Base-by-base conservation (phyloP, 768 basidiomycete species). In the Astraeus odoratus region DNA sequence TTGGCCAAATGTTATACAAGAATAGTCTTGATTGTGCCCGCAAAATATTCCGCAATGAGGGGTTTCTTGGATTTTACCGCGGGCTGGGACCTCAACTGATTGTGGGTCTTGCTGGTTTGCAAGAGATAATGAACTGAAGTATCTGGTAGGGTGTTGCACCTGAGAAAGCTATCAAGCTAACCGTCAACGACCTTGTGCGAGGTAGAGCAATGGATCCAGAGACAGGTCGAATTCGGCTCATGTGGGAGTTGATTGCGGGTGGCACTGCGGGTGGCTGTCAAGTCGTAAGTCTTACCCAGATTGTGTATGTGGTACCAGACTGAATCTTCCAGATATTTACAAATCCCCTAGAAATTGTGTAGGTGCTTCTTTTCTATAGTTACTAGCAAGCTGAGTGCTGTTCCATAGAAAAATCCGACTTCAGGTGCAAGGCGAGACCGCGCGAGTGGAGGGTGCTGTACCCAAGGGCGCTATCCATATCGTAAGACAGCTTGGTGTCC, bases 161-260 rank as follows among this genome's bases (percentile, higher is more conserved):
- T 9, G 92, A 96, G 66, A 96, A 96, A 70, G 96, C 96, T 9
- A 96, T 99, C 67, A 99, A 99, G 64, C 68, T 99, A 49, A 96
- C 96, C 2, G 86, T 99, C 39, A 98, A 97, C 68, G 95, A 96
- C 59, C 67, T 95, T 44, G 74, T 99, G 19, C 82, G 96, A 26
- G 73, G 78, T 20, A 77, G 79, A 41, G 81, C 83, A 8, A 95
- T 81, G 67, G 93, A 99, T 65, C 90, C 93, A 19, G 92, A 95
- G 64, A 99, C 96, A 8, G 96, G 96, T 10, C 78, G 91, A 44
- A 99, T 99, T 64, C 78, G 83, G 47, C 59, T 96, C n/a, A 55
- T 57, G n/a, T 93, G 90, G 88, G 96, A 99, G 66, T 54, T 98
- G 15, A 47, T 88, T 5, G 95, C 95, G 26, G 96, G 96, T 69